phyloP scores from a whole-genome alignment of 768 basidiomycete genomes.

The Clitopilus hobsonii region DNA sequence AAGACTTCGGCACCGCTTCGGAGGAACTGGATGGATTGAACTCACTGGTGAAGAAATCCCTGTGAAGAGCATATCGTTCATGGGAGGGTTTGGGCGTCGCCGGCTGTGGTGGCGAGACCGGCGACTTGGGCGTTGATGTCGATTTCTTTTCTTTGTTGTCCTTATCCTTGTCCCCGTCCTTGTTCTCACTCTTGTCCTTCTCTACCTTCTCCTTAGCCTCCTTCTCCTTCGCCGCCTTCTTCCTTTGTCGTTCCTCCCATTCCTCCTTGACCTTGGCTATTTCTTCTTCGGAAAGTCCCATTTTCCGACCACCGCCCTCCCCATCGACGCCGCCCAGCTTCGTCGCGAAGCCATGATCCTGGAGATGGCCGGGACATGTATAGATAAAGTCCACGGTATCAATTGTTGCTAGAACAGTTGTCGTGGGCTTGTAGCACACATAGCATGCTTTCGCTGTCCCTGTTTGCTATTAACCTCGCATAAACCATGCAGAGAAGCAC shows the following conservation, averaged over 20 bases:
- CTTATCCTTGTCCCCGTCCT: slow-evolving; percentile 29
- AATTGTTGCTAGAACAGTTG: slow-evolving; percentile 79
- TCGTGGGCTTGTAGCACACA: slow-evolving; percentile 76
- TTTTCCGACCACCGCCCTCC: slow-evolving; percentile 27
- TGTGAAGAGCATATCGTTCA: slow-evolving; percentile 76
- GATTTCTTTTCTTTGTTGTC: slow-evolving; percentile 25
- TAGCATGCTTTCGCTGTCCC: slow-evolving; percentile 77
- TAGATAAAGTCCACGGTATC: slow-evolving; percentile 86
- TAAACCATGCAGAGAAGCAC: background rate
- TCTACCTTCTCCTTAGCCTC: slow-evolving; percentile 41
- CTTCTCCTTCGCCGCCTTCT: slow-evolving; percentile 52
- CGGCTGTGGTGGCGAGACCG: slow-evolving; percentile 26
- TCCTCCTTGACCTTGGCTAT: slow-evolving; percentile 74
- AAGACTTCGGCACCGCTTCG: background rate
- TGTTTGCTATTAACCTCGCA: slow-evolving; percentile 48
- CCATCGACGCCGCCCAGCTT: slow-evolving; percentile 31
- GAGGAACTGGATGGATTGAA: slow-evolving; percentile 4
- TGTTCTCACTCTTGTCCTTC: slow-evolving; percentile 31
- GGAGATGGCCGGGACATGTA: slow-evolving; percentile 75
- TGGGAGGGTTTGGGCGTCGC: slow-evolving; percentile 45
- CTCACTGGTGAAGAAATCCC: slow-evolving; percentile 67
- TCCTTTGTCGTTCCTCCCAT: slow-evolving; percentile 72
- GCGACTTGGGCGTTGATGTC: slow-evolving; percentile 21
- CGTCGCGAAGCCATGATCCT: slow-evolving; percentile 72
- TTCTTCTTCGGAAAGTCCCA: slow-evolving; percentile 58